A percentile compares a stretch with the other conserved stretches of the same genome.
These are phyloP conservation scores for Aspergillus bridgeri DNA, from an alignment of 495 filamentous ascomycete genomes.

Conservation along the genomic window DNA sequence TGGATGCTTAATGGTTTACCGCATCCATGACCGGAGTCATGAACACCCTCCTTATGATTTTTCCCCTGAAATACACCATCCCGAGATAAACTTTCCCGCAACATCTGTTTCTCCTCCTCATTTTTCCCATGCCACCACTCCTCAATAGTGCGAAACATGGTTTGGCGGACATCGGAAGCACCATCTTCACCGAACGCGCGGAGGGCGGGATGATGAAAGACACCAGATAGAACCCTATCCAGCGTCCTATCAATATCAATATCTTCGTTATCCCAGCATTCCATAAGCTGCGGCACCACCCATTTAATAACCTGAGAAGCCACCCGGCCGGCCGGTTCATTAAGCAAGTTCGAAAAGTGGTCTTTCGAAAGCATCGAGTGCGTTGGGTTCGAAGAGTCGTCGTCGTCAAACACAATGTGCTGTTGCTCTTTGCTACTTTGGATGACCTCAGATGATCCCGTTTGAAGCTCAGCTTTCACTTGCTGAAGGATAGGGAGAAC, in stretches of 20 bases:
- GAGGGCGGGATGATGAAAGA: slow-evolving; percentile 85
- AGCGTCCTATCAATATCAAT: slow-evolving; percentile 64
- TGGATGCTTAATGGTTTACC: slow-evolving; percentile 65
- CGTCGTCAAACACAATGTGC: slow-evolving; percentile 79
- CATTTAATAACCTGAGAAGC: slow-evolving; percentile 74
- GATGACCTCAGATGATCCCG: slow-evolving; percentile 83
- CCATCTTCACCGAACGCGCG: slow-evolving; percentile 67
- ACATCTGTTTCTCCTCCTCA: slow-evolving; percentile 55
- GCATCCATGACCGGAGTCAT: slow-evolving; percentile 82
- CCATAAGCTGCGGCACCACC: slow-evolving; percentile 81
- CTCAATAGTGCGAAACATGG: slow-evolving; percentile 75
- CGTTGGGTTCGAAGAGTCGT: slow-evolving; percentile 71
- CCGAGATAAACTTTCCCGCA: slow-evolving; percentile 69
- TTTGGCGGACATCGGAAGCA: slow-evolving; percentile 63
- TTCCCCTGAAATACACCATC: slow-evolving; percentile 68
- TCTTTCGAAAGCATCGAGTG: slow-evolving; percentile 97
- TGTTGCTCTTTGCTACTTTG: slow-evolving; percentile 74
- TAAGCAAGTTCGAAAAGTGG: slow-evolving; percentile 83
- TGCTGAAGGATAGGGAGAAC: slow-evolving; percentile 81
- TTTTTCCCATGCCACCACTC: slow-evolving; percentile 73
- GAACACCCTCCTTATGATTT: slow-evolving; percentile 83
- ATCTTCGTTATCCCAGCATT: slow-evolving; percentile 75
- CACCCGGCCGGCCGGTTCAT: slow-evolving; percentile 81
- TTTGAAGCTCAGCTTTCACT: slow-evolving; percentile 77
- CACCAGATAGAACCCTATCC: slow-evolving; percentile 70